Conservation (phyloP, 1,139 yeast genomes). For the Magnusiomyces suaveolens region DNA sequence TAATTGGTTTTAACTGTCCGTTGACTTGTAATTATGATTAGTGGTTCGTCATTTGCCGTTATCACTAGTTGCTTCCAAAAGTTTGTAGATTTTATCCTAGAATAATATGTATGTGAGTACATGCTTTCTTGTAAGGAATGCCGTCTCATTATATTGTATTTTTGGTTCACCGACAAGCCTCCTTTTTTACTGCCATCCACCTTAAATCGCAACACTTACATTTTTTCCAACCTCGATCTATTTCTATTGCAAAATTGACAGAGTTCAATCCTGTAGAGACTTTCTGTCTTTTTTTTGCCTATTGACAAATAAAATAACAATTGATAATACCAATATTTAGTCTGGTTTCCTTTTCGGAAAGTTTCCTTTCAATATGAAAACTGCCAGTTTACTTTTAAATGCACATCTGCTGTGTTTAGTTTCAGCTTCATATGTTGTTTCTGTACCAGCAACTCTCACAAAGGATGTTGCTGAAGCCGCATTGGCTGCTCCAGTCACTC, state of each 20-base stretch:
- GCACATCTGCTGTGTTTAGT: not conserved
- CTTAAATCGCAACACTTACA: not conserved
- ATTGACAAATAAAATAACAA: not conserved
- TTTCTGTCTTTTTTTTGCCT: not conserved
- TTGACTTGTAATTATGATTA: not conserved
- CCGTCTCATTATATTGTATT: too few species aligned
- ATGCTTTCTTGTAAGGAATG: too few species aligned
- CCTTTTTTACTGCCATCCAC: not conserved
- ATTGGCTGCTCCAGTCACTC: slow-evolving; percentile 1
- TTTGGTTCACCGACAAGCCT: not conserved
- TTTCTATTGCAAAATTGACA: not conserved
- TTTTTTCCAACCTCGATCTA: not conserved
- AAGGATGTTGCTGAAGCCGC: slow-evolving; percentile 2
- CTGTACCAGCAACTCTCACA: slow-evolving; percentile 6
- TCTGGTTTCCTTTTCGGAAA: not conserved
- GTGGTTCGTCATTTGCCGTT: not conserved
- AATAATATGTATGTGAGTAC: too few species aligned
- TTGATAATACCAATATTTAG: not conserved
- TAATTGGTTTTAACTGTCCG: too few species aligned
- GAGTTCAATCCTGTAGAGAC: not conserved
- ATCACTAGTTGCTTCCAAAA: not conserved
- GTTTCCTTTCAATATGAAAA: not conserved
- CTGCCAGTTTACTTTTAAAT: not conserved
- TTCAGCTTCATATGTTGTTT: slow-evolving; percentile 5
- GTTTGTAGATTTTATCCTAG: not conserved